A percentile compares a stretch with the other conserved stretches of the same genome.
phyloP scores from a whole-genome alignment of 805 yeast genomes.

The Candida nitratophila region DNA sequence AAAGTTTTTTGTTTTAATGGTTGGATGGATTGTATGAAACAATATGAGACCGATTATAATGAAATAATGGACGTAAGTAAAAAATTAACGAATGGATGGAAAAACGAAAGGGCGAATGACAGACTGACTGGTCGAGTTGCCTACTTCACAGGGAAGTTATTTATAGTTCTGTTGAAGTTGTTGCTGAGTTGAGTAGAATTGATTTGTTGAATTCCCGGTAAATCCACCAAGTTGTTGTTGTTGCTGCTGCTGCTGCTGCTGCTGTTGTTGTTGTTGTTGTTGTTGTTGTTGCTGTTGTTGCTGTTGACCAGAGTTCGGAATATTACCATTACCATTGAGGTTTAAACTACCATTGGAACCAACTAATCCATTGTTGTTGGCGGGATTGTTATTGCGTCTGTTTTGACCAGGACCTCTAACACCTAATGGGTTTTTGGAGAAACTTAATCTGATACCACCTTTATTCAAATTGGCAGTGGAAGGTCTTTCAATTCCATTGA shows the following conservation, averaged over 20 bases:
- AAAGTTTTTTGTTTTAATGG: no score
- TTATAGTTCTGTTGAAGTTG: background rate
- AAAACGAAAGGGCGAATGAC: no score
- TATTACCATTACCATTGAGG: background rate
- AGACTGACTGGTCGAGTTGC: no score
- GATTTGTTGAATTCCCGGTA: background rate
- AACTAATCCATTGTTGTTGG: background rate
- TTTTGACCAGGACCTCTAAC: conserved; percentile 62
- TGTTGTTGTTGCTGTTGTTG: no score
- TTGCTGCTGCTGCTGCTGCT: background rate
- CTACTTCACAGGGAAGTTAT: no score
- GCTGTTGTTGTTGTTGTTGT: no score
- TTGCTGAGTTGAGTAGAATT: background rate
- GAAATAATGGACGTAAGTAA: background rate
- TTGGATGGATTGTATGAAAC: no score
- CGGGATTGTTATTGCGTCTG: conserved; percentile 11
- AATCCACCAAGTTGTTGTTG: background rate
- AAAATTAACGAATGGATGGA: no score
- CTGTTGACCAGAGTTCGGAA: no score
- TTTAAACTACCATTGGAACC: background rate
- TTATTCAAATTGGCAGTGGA: conserved; percentile 32
- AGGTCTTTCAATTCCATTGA: no score
- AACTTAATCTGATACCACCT: conserved; percentile 92
- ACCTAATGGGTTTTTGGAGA: conserved; percentile 94
- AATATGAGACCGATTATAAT: no score